Evolutionary conservation across 352 stramenopile species (phyloP), one percentile per base, ranked within the genome.

Genomic region (Phytopythium sindhum): DNA sequence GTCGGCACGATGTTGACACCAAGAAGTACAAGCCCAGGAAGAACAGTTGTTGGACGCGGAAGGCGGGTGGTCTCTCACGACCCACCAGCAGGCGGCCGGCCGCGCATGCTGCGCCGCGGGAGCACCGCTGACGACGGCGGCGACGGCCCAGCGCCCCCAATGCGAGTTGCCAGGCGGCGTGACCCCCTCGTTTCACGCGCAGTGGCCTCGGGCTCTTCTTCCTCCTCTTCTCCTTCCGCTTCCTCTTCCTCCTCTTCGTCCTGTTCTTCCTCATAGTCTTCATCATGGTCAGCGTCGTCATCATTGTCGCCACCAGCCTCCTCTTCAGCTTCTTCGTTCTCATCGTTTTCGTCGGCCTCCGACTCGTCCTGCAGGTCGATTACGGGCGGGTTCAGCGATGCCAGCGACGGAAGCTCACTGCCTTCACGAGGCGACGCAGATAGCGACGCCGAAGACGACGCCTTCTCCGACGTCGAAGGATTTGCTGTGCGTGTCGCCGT

Each of bases 291-390:
- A 23, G 1, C 51, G 15, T 57, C 51, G 10, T 19, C 33, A 2
- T 41, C 26, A 23, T 56, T 12, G 0, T 54, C 6, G 10, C 12
- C 24, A 26, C 24, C 15, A 12, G 9, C 28, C 8, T 42, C 28
- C 24, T 37, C 29, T 1, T 55, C 11, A 2, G 14, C 5, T 21
- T 55, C 41, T n/a, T 23, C 23, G 44, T 23, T 29, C 28, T 57
- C 41, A 6, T 51, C 28, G n/a, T 73, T 68, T 24, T 72, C 70
- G 48, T 77, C 70, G 35, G 67, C 64, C 45, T 73, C 69, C 12
- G 70, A 70, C 33, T 75, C 70, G 39, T 66, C 67, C 23, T 75
- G 67, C 21, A 78, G 55, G 56, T 78, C 70, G 50, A 78, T 73
- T 9, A 78, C 60, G 21, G 57, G 58, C 19, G 29, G 54, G 37